A percentile compares a stretch with the other conserved stretches of the same genome.
phyloP scores from a whole-genome alignment of 2,329 filamentous ascomycete species.

The Trichoderma sp. region DNA sequence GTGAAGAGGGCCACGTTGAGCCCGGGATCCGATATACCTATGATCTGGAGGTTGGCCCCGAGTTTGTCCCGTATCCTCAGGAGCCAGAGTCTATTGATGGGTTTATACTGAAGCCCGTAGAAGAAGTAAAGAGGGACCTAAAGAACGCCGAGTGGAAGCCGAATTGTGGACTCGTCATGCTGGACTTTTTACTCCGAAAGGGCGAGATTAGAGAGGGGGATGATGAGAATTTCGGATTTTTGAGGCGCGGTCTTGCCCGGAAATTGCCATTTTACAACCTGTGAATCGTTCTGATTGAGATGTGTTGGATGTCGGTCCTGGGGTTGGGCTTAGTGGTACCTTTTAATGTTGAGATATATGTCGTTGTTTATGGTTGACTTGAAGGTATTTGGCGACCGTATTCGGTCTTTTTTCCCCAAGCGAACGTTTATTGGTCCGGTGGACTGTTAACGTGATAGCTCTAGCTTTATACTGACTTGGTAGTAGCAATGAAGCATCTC shows the following conservation, averaged over 20 bases:
- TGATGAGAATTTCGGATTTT: conserved; percentile 24
- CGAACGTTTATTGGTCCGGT: not conserved
- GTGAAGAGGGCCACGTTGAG: conserved; percentile 35
- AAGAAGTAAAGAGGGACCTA: conserved; percentile 32
- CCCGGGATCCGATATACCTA: conserved; percentile 39
- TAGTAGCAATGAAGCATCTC: not conserved
- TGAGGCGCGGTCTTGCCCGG: conserved; percentile 26
- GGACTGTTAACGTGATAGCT: not conserved
- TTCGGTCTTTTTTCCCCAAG: not conserved
- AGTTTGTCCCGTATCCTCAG: conserved; percentile 25
- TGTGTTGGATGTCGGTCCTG: not conserved
- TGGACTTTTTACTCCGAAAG: conserved; percentile 36
- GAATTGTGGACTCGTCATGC: conserved; percentile 40
- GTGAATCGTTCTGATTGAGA: not conserved
- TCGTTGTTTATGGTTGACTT: not conserved
- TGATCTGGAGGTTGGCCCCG: conserved; percentile 32
- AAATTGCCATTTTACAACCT: conserved; percentile 28
- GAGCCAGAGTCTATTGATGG: conserved; percentile 30
- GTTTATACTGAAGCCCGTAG: conserved; percentile 30
- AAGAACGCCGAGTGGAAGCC: conserved; percentile 34
- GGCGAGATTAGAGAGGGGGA: conserved; percentile 27
- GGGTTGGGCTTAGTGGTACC: not conserved
- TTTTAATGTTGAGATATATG: not conserved
- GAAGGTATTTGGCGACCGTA: not conserved
- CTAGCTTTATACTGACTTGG: not conserved